phyloP scores from a whole-genome alignment of 768 basidiomycete species.

The Postia placenta region DNA sequence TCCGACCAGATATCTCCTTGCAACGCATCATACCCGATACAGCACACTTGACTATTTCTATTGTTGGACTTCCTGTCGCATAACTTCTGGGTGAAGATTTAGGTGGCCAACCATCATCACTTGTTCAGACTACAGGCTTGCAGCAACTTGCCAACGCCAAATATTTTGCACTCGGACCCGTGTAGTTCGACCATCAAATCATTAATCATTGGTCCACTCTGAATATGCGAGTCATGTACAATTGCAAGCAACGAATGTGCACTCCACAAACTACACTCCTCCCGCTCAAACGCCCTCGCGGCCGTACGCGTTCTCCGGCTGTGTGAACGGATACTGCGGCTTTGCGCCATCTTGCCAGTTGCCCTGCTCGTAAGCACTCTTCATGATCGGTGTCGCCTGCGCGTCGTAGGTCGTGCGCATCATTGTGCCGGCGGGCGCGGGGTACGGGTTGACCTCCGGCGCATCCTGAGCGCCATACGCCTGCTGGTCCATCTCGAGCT shows the following conservation, averaged over 20 bases:
- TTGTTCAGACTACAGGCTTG: no score
- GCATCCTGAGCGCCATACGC: slow-evolving; percentile 1
- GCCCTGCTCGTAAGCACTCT: slow-evolving; percentile 5
- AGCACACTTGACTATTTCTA: no score
- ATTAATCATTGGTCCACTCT: slow-evolving; percentile 6
- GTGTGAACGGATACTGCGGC: slow-evolving; percentile 2
- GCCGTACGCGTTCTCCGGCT: neutral
- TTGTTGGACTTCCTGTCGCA: no score
- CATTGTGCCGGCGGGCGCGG: neutral
- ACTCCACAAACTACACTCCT: neutral
- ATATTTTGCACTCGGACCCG: no score
- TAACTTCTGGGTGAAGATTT: no score
- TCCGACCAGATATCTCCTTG: no score
- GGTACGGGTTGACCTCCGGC: slow-evolving; percentile 3
- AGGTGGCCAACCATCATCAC: no score
- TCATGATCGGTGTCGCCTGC: slow-evolving; percentile 5
- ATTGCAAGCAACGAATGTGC: neutral
- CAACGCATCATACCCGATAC: no score
- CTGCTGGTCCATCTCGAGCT: slow-evolving; percentile 22
- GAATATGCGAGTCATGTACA: slow-evolving; percentile 2
- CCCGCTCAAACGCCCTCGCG: neutral
- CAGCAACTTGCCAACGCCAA: no score
- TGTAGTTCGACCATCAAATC: slow-evolving; percentile 5
- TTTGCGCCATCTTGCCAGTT: neutral
- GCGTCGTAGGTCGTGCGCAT: slow-evolving; percentile 7